Evolutionary conservation across 495 filamentous ascomycete genomes (phyloP).

Genomic region (Durotheca rogersii): DNA sequence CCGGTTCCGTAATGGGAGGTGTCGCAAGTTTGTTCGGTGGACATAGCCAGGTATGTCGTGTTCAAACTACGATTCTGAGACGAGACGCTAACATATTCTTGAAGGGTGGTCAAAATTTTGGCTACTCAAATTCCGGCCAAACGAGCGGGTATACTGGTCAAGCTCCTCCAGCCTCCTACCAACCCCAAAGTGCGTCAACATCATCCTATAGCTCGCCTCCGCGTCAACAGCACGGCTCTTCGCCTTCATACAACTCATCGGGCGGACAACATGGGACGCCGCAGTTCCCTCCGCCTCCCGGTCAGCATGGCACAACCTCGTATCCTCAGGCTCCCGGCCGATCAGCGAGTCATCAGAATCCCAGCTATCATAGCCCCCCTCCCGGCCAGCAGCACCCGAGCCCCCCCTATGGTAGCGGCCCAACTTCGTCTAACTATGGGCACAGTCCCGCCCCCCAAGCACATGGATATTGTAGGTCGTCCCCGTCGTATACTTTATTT

Average conservation of each 20-base stretch:
- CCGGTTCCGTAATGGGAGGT: conserved; percentile 46
- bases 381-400: conserved; percentile 32
- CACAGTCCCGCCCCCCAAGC: conserved; percentile 29
- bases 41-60: conserved; percentile 33
- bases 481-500: not conserved
- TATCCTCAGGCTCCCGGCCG: conserved; percentile 27
- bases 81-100: conserved; percentile 9
- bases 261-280: conserved; percentile 21
- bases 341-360: conserved; percentile 26
- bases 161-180: conserved; percentile 52
- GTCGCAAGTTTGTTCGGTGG: conserved; percentile 46
- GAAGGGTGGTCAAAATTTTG: conserved; percentile 45
- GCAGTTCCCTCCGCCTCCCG: conserved; percentile 30
- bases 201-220: conserved; percentile 34
- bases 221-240: conserved; percentile 31
- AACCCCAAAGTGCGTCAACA: conserved; percentile 37
- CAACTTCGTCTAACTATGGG: conserved; percentile 27
- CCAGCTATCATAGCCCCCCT: conserved; percentile 29
- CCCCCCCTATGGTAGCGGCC: conserved; percentile 23
- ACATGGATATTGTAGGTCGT: conserved; percentile 31
- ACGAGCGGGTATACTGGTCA: conserved; percentile 49
- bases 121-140: conserved; percentile 53
- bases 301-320: conserved; percentile 31
- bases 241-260: conserved; percentile 28
- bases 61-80: not conserved